Conservation (phyloP, 768 basidiomycete species). For the Lanmaoa pseudosensibilis region DNA sequence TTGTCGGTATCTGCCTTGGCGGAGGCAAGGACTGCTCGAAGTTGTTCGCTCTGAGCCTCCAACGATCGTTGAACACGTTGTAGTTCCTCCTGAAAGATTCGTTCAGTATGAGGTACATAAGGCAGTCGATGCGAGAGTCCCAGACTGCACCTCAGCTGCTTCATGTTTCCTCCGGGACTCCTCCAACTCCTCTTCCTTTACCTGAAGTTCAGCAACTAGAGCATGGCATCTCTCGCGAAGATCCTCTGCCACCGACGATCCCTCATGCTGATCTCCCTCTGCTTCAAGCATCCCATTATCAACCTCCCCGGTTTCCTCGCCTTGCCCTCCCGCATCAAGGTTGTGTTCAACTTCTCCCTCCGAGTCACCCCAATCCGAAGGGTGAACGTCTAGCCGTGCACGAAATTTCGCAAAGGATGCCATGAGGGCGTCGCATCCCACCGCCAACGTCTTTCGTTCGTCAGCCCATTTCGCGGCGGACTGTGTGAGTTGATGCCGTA, state of each 20-base stretch:
- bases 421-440: slow-evolving; percentile 28
- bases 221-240: slow-evolving; percentile 17
- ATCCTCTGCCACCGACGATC: not conserved
- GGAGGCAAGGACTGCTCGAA: slow-evolving; percentile 16
- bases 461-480: slow-evolving; percentile 31
- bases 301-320: slow-evolving; percentile 18
- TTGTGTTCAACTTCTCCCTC: slow-evolving; percentile 29
- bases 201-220: slow-evolving; percentile 18
- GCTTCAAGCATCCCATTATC: slow-evolving; percentile 4
- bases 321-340: slow-evolving; percentile 12
- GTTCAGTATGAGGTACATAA: slow-evolving; percentile 8
- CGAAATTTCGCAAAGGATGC: slow-evolving; percentile 34
- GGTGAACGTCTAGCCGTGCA: slow-evolving; percentile 23
- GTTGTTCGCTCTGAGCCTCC: slow-evolving; percentile 20
- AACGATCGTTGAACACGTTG: slow-evolving; percentile 13
- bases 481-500: slow-evolving; percentile 30
- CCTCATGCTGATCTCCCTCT: slow-evolving; percentile 14
- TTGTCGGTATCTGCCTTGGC: slow-evolving; percentile 2
- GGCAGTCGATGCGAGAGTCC: not conserved
- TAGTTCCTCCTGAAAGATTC: slow-evolving; percentile 21
- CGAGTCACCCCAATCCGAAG: slow-evolving; percentile 21
- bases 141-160: slow-evolving; percentile 23
- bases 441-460: slow-evolving; percentile 25
- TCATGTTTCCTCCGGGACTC: slow-evolving; percentile 13
- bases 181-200: slow-evolving; percentile 22